A percentile compares a stretch with the other conserved stretches of the same genome.
These are phyloP conservation scores for Chaetomium globosum DNA, from an alignment of 2,329 filamentous ascomycete species.

Conservation along the genomic window DNA sequence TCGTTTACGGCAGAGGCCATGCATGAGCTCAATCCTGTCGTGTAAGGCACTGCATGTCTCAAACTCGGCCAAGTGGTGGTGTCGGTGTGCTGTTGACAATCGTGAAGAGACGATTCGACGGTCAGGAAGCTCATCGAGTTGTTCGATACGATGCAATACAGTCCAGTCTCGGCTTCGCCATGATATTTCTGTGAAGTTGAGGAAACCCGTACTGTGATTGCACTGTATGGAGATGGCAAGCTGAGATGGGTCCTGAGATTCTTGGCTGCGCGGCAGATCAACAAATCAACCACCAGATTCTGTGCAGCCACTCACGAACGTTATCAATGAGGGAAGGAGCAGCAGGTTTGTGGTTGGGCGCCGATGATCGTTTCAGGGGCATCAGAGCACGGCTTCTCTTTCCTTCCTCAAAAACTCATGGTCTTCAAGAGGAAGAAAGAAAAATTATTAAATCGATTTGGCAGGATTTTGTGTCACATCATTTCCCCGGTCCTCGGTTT, in stretches of 20 bases:
- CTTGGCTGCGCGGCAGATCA: conserved; percentile 35
- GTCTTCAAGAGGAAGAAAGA: background rate
- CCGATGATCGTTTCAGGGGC: conserved; percentile 29
- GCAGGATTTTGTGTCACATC: conserved; percentile 13
- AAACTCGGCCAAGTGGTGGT: conserved; percentile 4
- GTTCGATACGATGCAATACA: background rate
- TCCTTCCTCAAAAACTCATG: background rate
- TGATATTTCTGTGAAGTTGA: background rate
- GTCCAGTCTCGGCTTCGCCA: conserved; percentile 11
- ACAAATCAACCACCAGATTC: conserved; percentile 29
- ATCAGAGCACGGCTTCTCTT: conserved; percentile 5
- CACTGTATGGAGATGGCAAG: conserved; percentile 26
- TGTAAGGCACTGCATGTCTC: conserved; percentile 33
- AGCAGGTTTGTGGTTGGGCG: background rate
- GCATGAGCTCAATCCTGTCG: conserved; percentile 20
- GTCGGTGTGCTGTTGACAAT: background rate
- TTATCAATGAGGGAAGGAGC: conserved; percentile 11
- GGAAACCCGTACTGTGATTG: conserved; percentile 6
- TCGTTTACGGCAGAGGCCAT: conserved; percentile 18
- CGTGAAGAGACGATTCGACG: background rate
- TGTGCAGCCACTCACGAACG: background rate
- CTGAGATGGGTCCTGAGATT: conserved; percentile 16
- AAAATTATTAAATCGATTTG: background rate
- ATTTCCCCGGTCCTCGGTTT: conserved; percentile 6
- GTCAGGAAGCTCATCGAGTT: background rate